These are phyloP conservation scores for Tulasnella calospora DNA, from an alignment of 768 basidiomycete species.

Conservation along the genomic window DNA sequence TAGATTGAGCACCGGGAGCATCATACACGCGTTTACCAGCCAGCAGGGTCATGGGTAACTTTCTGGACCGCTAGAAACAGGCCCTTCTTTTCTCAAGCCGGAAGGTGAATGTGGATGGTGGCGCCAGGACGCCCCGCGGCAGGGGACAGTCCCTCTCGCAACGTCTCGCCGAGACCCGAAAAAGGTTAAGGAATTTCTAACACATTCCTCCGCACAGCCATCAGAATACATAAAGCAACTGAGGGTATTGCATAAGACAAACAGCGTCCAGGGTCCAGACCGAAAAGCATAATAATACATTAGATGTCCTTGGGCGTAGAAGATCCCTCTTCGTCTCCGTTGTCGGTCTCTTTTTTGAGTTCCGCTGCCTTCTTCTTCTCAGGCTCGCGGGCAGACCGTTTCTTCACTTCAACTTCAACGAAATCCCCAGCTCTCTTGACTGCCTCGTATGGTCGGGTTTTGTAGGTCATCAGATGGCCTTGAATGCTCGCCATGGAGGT, in stretches of 20 bases:
- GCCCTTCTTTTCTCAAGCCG: not conserved
- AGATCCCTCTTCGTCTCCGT: not conserved
- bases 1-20: not conserved
- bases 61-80: not conserved
- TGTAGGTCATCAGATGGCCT: constrained; percentile 66
- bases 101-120: not conserved
- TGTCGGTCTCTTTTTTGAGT: not conserved
- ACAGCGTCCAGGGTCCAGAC: not conserved
- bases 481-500: constrained; percentile 46
- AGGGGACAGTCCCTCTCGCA: not conserved
- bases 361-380: not conserved
- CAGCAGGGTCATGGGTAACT: not conserved
- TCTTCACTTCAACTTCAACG: constrained; percentile 45
- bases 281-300: not conserved
- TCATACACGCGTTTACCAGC: not conserved
- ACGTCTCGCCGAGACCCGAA: not conserved
- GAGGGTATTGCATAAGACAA: not conserved
- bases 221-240: not conserved
- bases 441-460: constrained; percentile 55
- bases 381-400: not conserved
- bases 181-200: not conserved
- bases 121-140: not conserved
- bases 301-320: not conserved
- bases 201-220: not conserved
- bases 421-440: constrained; percentile 45